These are phyloP conservation scores for Fusarium pininemorale DNA, from an alignment of 2,329 filamentous ascomycete species.

Conservation along the genomic window DNA sequence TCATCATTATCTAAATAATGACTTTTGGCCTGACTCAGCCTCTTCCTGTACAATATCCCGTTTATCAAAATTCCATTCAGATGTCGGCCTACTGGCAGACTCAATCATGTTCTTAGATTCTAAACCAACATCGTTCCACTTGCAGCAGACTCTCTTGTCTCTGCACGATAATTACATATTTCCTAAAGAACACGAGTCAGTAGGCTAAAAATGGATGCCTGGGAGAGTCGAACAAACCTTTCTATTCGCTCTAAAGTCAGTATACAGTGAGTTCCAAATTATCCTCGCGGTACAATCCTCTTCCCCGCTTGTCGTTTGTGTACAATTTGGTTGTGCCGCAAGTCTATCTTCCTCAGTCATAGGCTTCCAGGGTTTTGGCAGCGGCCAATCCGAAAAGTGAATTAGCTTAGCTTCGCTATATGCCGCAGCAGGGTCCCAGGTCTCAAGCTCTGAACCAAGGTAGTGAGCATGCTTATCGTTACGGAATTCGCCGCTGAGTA, in stretches of 20 bases:
- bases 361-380: constrained; percentile 66
- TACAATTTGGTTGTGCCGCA: constrained; percentile 43
- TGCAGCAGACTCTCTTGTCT: not conserved
- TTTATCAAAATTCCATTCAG: rapidly evolving
- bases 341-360: constrained; percentile 9
- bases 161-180: not conserved
- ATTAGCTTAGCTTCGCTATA: constrained; percentile 71
- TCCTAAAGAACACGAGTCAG: rapidly evolving
- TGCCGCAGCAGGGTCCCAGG: constrained; percentile 64
- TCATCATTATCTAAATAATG: rapidly evolving
- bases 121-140: not conserved
- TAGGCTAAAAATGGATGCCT: rapidly evolving
- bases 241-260: constrained; percentile 50
- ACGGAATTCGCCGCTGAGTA: constrained; percentile 72
- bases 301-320: constrained; percentile 58
- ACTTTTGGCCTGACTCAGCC: rapidly evolving
- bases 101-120: rapidly evolving
- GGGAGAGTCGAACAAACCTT: not conserved
- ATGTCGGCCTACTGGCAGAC: rapidly evolving
- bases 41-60: rapidly evolving
- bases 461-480: constrained; percentile 56
- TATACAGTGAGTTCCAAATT: constrained; percentile 55
- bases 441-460: constrained; percentile 53
- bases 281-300: constrained; percentile 50
- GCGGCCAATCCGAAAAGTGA: constrained; percentile 77